Conservation (phyloP, 805 yeast genomes). For the Torulaspora quercuum region DNA sequence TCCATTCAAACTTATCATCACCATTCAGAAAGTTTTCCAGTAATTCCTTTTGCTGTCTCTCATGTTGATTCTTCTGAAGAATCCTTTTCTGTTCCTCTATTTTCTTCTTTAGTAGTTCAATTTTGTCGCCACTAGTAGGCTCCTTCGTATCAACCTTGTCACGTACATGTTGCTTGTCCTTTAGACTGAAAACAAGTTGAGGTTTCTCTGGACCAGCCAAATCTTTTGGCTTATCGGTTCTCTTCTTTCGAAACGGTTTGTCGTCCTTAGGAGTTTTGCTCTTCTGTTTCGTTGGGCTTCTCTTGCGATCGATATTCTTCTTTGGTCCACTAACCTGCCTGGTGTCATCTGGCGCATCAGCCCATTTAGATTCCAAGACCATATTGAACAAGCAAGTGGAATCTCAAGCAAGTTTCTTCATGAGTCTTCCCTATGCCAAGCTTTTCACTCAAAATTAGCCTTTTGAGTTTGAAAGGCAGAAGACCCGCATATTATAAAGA, state of each 20-base stretch:
- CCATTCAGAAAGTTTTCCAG: conserved; percentile 31
- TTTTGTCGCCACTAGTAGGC: conserved; percentile 9
- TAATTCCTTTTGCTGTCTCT: conserved; percentile 30
- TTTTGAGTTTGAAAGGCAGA: no score
- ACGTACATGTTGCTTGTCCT: conserved; percentile 5
- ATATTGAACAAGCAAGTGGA: conserved; percentile 1
- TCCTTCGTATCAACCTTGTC: conserved; percentile 1
- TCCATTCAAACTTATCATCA: conserved; percentile 29
- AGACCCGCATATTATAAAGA: no score
- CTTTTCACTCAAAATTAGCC: no score
- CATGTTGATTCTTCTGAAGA: conserved; percentile 22
- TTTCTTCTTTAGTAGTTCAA: conserved; percentile 27
- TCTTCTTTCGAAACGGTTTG: conserved; percentile 1
- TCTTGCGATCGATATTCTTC: conserved; percentile 6
- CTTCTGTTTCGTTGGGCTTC: conserved; percentile 3
- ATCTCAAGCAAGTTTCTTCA: no score
- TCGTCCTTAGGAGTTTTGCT: conserved; percentile 7
- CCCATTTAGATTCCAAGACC: conserved; percentile 32
- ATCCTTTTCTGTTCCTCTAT: conserved; percentile 34
- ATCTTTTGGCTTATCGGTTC: conserved; percentile 1
- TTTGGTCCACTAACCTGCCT: conserved; percentile 4
- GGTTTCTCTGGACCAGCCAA: conserved; percentile 10
- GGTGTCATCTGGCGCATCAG: conserved; percentile 22
- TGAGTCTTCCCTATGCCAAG: no score
- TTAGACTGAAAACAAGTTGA: conserved; percentile 12